Conservation (phyloP, 352 stramenopile genomes). For the Blastocystis sp. region DNA sequence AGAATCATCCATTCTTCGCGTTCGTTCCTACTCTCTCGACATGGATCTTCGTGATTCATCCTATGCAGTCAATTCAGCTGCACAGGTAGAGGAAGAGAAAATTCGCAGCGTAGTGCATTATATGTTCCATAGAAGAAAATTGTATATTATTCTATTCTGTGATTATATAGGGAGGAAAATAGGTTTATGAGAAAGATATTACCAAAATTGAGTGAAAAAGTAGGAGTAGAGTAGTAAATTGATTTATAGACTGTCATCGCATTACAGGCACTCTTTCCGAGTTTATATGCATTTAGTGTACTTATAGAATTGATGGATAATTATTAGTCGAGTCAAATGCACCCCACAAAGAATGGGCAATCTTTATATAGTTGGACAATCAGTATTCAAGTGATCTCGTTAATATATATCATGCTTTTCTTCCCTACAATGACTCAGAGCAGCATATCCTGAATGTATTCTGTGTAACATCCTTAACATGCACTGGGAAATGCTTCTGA, state of each 20-base stretch:
- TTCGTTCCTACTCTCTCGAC: neutral
- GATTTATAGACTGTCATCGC: neutral
- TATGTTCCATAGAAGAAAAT: neutral
- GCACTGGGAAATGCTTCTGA: constrained; percentile 40
- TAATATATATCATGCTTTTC: constrained; percentile 57
- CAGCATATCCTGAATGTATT: constrained; percentile 20
- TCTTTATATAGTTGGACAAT: constrained; percentile 11
- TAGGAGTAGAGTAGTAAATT: neutral
- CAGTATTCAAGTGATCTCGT: constrained; percentile 21
- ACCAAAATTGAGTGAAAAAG: neutral
- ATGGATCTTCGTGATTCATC: neutral
- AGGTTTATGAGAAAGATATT: neutral
- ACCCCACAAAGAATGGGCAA: constrained; percentile 12
- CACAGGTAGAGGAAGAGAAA: neutral
- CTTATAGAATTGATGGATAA: neutral
- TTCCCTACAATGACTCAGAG: constrained; percentile 40
- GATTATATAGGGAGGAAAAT: neutral
- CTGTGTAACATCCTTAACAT: neutral
- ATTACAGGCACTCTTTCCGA: constrained; percentile 6
- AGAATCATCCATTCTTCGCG: neutral
- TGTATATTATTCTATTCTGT: neutral
- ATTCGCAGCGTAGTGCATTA: neutral
- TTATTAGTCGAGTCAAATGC: neutral
- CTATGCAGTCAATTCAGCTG: neutral
- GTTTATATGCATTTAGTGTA: constrained; percentile 27